Evolutionary conservation across 176 grass and related monocot genomes (phyloP), one percentile per base, ranked within the genome.

Genomic region (Phoenix dactylifera): DNA sequence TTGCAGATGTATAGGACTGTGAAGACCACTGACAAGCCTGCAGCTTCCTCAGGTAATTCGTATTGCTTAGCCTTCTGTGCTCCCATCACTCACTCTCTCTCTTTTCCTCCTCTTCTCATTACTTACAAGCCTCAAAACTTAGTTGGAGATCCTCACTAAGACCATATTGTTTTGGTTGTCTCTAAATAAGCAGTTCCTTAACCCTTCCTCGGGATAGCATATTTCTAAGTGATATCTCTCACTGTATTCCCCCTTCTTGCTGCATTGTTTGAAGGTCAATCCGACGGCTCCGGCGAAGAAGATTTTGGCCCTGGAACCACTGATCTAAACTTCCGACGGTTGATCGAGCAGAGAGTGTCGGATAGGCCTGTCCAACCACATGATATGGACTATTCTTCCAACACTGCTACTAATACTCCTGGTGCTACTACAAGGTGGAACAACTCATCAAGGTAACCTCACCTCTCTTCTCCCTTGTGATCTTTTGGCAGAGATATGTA

Each of bases 221-320:
- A 30, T 30, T 30, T 30, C 28, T 6, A 30, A 14, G 7, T 15
- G 56, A 4, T 18, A 24, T 20, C 15, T 6, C 12, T 57, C 5
- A 52, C 61, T 6, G 15, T 35, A 15, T 62, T 35, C 53, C 16
- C 57, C 44, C 6, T 17, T 20, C 20, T 49, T 53, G 12, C 64
- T 26, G 10, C 7, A 44, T 76, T 19, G 18, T 19, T 12, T 65
- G 23, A 69, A 95, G 88, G 84, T 0, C 84, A 52, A n/a, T 66
- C 52, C 17, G 92, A 91, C 57, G 87, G 87, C 54, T 89, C 82
- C 14, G 92, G 86, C 24, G 92, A 97, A 48, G 92, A 97, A 15
- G 87, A 97, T 66, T 73, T 88, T 50, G n/a, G 66, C 22, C 25
- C 25, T 1, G 56, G 74, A 16, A 71, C 22, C 20, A 59, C 72